Evolutionary conservation across 306 rosid genomes (phyloP), one percentile per base, ranked within the genome.

Genomic region (Pyrus pyrifolia): DNA sequence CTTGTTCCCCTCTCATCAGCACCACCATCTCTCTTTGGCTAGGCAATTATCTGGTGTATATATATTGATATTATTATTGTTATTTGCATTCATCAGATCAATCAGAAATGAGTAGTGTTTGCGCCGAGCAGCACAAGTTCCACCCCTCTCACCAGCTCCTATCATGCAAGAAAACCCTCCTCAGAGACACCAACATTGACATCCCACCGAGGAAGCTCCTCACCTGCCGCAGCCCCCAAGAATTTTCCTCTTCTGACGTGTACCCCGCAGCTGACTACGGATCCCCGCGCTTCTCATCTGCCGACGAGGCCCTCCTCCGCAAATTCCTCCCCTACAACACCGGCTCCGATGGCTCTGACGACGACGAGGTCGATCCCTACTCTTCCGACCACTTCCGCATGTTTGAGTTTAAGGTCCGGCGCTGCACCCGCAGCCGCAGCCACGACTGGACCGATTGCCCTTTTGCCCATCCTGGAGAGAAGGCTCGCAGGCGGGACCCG

Each of bases 361-460:
- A 83, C 0, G 82, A 70, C 7, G 80, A 57, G 14, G 63, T 25
- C 2, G 97, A 94, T 68, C 96, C 93, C 0, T 92, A 88, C 68
- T 80, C 96, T 44, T 88, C 96, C 3, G 98, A 95, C 19, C 83
- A 87, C 44, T 95, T 95, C 81, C 88, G 97, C 5, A 95, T 95
- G 93, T 95, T 79, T 40, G 98, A 95, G 86, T 95, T 92, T 82
- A 95, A 95, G 86, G 86, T 95, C 61, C 89, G 97, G 18, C 85
- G 89, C 3, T 95, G 98, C 78, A 89, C 88, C 3, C 93, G 98
- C 7, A 88, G 92, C 84, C 90, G 98, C 44, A 95, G 97, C 82
- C 98, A 95, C 60, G 98, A 95, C 81, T 95, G 98, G 98, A 95
- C 98, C 1, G 96, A 95, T 80, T 95, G 98, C 51, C 96, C 98